phyloP scores from a whole-genome alignment of 2,329 filamentous ascomycete genomes.

The Pseudogymnoascus sp. region DNA sequence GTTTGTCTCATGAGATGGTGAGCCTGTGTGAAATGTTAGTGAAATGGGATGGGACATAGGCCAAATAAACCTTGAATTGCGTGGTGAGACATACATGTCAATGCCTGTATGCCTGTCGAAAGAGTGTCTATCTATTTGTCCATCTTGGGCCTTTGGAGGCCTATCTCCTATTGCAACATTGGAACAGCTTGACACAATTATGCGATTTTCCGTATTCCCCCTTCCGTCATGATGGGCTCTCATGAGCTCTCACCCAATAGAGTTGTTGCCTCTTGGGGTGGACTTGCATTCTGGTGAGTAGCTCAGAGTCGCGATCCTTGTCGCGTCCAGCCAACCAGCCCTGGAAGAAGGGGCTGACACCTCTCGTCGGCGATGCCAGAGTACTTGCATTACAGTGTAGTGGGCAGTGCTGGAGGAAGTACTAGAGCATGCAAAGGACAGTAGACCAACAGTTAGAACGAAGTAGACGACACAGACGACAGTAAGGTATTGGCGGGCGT shows the following conservation, averaged over 20 bases:
- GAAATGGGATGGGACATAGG: neutral
- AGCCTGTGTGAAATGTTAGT: neutral
- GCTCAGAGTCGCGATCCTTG: neutral
- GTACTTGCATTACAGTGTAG: neutral
- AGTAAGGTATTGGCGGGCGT: neutral
- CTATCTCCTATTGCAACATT: conserved; percentile 1
- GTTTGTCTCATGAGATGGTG: neutral
- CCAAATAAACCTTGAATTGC: conserved; percentile 4
- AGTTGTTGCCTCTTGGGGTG: conserved; percentile 4
- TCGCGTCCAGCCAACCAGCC: neutral
- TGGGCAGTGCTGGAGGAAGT: neutral
- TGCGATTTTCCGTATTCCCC: neutral
- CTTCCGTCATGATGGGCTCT: neutral
- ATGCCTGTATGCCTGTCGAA: neutral
- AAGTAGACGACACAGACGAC: neutral
- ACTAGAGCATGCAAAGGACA: neutral
- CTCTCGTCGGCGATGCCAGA: neutral
- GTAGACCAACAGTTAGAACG: too few species aligned
- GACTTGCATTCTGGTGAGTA: neutral
- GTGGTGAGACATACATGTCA: conserved; percentile 7
- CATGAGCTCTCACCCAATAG: neutral
- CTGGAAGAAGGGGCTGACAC: neutral
- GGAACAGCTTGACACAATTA: conserved; percentile 4
- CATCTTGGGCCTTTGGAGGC: neutral
- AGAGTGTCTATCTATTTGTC: neutral